Evolutionary conservation across 805 yeast genomes (phyloP).

Genomic region (Teunomyces barrocoloradensis): DNA sequence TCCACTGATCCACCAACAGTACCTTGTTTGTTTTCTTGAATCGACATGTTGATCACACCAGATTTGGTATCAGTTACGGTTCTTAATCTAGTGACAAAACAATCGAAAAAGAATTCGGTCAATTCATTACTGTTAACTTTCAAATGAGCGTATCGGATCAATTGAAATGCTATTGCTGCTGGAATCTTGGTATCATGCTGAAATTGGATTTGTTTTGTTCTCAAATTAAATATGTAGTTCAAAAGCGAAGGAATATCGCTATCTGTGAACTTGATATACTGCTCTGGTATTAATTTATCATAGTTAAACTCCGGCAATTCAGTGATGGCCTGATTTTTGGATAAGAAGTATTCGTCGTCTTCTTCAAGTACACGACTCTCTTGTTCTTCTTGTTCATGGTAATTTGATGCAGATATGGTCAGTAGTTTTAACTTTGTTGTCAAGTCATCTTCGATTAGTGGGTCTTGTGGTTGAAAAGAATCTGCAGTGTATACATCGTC

Average conservation of each 20-base stretch:
- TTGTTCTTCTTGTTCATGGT: conserved; percentile 14
- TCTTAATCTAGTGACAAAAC: conserved; percentile 60
- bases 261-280: conserved; percentile 61
- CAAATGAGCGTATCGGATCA: conserved; percentile 64
- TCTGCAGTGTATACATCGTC: conserved; percentile 8
- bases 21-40: conserved; percentile 14
- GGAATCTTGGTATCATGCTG: conserved; percentile 57
- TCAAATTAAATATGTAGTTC: conserved; percentile 46
- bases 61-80: conserved; percentile 58
- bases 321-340: conserved; percentile 26
- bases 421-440: conserved; percentile 33
- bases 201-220: conserved; percentile 32
- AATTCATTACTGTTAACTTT: conserved; percentile 53
- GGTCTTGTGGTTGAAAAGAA: conserved; percentile 10
- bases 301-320: conserved; percentile 51
- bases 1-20: conserved; percentile 48
- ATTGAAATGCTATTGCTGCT: conserved; percentile 67
- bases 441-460: conserved; percentile 26
- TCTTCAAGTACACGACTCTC: conserved; percentile 20
- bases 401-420: conserved; percentile 21
- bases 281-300: conserved; percentile 51
- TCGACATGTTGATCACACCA: conserved; percentile 50
- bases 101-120: conserved; percentile 57
- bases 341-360: conserved; percentile 25
- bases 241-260: conserved; percentile 49